Base-by-base conservation (phyloP, 2,329 filamentous ascomycete genomes). In the Fusarium begoniae region DNA sequence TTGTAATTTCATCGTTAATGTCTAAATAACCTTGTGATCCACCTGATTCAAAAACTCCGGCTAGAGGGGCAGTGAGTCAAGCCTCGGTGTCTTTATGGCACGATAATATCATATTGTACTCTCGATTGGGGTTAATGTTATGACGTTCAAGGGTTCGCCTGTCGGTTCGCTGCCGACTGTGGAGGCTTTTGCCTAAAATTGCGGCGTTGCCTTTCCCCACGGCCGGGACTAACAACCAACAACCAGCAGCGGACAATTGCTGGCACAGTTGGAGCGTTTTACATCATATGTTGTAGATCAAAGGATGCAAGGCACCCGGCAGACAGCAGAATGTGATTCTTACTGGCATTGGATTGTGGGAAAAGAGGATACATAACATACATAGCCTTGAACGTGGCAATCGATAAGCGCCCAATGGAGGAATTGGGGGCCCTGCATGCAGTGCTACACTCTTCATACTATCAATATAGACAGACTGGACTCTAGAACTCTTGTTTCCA, bases 131-230 rank as follows among this genome's bases (percentile, higher is more conserved):
- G 40, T 58, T 54, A 26, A 50, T 28, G 43, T 48, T 72, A 45
- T 67, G 57, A 69, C 45, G 66, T 61, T 56, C 44, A 45, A 50
- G 68, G 62, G 67, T 61, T 59, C 54, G 41, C 43, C 47, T 37
- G 41, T 43, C 62, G 72, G 72, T 32, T 69, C 9, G 26, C 12
- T 53, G 26, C 53, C 63, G 54, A 53, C 32, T 59, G 75, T 76
- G 75, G 75, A 77, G 58, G 75, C 69, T 63, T 73, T 70, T 77
- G 75, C 75, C 75, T 77, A 77, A 67, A 77, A 63, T 57, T 60
- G 61, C 60, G 66, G 66, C 64, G 44, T 50, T 54, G 54, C 54
- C 32, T 43, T 59, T 59, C 66, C 62, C 67, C 60, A 70, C 60
- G 66, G 57, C 43, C 38, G 30, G 48, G 40, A 70, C 56, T 63